Evolutionary conservation across 2,329 filamentous ascomycete genomes (phyloP).

Genomic region (Pyrenophora teres): DNA sequence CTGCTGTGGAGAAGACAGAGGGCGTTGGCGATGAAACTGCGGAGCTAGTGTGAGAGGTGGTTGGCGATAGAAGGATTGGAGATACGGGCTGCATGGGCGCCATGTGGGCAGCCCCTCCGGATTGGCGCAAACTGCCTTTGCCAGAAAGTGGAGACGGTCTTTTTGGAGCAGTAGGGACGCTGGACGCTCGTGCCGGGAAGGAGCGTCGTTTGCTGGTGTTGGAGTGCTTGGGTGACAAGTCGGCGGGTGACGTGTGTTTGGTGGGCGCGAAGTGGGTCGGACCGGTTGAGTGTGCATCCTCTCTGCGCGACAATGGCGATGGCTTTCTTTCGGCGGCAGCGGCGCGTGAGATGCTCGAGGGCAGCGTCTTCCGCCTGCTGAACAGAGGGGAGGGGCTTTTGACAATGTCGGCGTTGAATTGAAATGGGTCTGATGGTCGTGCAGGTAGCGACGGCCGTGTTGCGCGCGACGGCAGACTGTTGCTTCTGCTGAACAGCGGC

Average conservation of each 20-base stretch:
- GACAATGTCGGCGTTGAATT: conserved; percentile 5
- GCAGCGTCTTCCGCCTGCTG: conserved; percentile 11
- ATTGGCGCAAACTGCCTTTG: conserved; percentile 7
- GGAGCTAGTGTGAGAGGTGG: conserved; percentile 12
- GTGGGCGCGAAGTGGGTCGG: conserved; percentile 7
- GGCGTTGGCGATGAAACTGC: conserved; percentile 17
- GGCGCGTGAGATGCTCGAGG: conserved; percentile 24
- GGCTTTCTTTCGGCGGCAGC: conserved; percentile 22
- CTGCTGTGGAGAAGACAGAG: conserved; percentile 18
- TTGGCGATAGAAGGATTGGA: conserved; percentile 16
- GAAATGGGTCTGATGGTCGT: conserved; percentile 7
- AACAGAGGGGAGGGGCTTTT: conserved; percentile 4
- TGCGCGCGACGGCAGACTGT: conserved; percentile 19
- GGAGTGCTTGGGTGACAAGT: conserved; percentile 1
- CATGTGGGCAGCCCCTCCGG: conserved; percentile 6
- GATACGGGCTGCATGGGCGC: conserved; percentile 11
- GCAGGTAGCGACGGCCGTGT: conserved; percentile 8
- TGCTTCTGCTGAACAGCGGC: conserved; percentile 35
- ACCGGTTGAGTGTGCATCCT: conserved; percentile 21
- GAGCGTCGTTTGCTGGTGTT: neutral
- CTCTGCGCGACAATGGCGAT: conserved; percentile 33
- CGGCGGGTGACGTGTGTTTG: conserved; percentile 6
- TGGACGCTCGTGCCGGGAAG: conserved; percentile 2
- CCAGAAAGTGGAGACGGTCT: conserved; percentile 11
- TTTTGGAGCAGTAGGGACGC: conserved; percentile 1